Base-by-base conservation (phyloP, 331 rosid species). In the Acacia concinna region DNA sequence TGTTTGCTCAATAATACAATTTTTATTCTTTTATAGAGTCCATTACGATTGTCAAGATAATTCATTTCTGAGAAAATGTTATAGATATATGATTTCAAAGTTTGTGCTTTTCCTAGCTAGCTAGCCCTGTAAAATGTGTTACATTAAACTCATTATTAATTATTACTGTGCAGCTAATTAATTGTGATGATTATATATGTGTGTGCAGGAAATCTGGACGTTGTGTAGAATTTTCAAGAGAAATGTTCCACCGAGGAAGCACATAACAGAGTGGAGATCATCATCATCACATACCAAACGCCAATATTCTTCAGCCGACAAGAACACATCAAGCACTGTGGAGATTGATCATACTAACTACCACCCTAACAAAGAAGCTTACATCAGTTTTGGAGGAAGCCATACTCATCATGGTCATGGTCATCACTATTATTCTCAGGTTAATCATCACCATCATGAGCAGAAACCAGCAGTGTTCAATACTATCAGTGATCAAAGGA, bases 161-260 rank as follows among this genome's bases (percentile, higher is more conserved):
- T 60, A n/a, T n/a, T n/a, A n/a, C n/a, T n/a, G 8, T 4, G 1
- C 35, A 12, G 34, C 35, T 51, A 18, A 49, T 17, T 23, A 27
- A 59, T 27, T 32, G 12, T 3, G 18, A 17, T 32, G 2, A 11
- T 2, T 11, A 27, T 25, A 10, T 13, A 27, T 64, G 37, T 23
- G 37, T 23, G 11, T 70, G 14, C 96, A 92, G 97, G 97, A 92
- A 83, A 90, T 92, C 49, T 90, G 97, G 97, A 92, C 97, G 31
- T 80, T 92, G 23, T 92, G 97, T 71, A 11, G 96, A 79, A 90
- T 92, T 49, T 85, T 92, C 85, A 88, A 89, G 78, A 80, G 94
- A 72, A 86, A 83, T 71, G 71, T 78, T 57, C 73, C 91, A n/a
- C 70, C 75, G 32, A 88, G 77, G 49, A 90, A 86, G 88, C 80